Percentiles rank a stretch among this genome's conserved stretches.
Evolutionary conservation across 1,139 yeast genomes (phyloP).

Genomic region (Entelexis paramagnoliae): DNA sequence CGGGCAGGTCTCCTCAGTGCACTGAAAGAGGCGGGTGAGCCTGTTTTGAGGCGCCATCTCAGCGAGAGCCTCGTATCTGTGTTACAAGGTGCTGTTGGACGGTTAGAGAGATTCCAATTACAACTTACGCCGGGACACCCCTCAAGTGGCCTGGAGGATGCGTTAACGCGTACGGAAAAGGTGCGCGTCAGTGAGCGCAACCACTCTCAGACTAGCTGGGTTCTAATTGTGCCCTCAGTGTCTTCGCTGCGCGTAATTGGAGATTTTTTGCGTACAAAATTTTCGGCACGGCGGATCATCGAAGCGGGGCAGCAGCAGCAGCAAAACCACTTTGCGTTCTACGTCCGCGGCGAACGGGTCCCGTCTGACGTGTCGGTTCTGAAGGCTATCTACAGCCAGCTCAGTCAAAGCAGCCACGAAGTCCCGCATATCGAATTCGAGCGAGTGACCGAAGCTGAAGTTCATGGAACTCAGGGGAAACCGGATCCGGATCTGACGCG

Average conservation of each 20-base stretch:
- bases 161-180: conserved; percentile 15
- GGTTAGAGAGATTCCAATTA: conserved; percentile 13
- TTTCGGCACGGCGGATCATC: not conserved
- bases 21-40: not conserved
- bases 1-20: conserved; percentile 16
- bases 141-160: conserved; percentile 13
- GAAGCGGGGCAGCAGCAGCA: conserved; percentile 22
- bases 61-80: conserved; percentile 17
- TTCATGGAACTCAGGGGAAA: not conserved
- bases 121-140: conserved; percentile 12
- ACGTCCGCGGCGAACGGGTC: conserved; percentile 48
- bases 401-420: not conserved
- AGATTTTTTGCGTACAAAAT: conserved; percentile 17
- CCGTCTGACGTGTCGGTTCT: conserved; percentile 66
- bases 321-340: conserved; percentile 42
- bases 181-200: conserved; percentile 7
- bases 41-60: conserved; percentile 12
- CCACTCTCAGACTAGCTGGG: conserved; percentile 11
- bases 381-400: conserved; percentile 46
- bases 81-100: conserved; percentile 16
- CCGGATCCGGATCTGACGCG: not conserved
- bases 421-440: not conserved
- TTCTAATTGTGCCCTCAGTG: conserved; percentile 21
- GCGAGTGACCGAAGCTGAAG: not conserved
- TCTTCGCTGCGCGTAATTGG: conserved; percentile 20